phyloP scores from a whole-genome alignment of 176 grass and related monocot species.

The Ensete ventricosum region DNA sequence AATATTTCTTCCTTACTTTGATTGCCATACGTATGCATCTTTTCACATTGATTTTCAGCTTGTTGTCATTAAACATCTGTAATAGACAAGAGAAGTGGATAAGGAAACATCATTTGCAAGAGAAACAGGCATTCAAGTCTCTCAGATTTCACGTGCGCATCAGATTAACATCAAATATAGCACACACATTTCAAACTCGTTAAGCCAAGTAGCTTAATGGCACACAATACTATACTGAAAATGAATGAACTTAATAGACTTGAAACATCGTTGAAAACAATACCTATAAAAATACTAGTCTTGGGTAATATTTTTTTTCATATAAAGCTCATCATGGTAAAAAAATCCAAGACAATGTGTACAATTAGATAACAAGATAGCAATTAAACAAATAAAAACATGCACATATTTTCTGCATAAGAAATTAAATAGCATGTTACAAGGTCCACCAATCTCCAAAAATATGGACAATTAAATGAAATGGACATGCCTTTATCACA shows the following conservation, averaged over 20 bases:
- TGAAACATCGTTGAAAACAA: no score
- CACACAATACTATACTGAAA: background rate
- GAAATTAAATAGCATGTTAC: background rate
- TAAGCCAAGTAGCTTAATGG: background rate
- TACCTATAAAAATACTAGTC: no score
- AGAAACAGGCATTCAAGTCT: background rate
- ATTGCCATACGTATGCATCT: constrained; percentile 78
- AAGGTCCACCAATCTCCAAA: no score
- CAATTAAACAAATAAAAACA: background rate
- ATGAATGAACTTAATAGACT: background rate
- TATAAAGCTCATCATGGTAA: background rate
- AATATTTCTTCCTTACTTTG: constrained; percentile 78
- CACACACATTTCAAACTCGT: background rate
- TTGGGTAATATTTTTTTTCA: background rate
- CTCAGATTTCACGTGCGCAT: background rate
- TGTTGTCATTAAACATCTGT: constrained; percentile 97
- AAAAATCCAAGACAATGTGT: background rate
- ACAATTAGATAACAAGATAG: background rate
- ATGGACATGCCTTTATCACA: constrained; percentile 4
- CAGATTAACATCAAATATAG: background rate
- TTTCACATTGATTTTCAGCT: constrained; percentile 87
- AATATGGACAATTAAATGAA: constrained; percentile 2
- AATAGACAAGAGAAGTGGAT: background rate
- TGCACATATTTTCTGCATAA: background rate
- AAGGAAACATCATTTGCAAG: background rate